These are phyloP conservation scores for Metschnikowia gruessii DNA, from an alignment of 805 yeast genomes.

Conservation along the genomic window DNA sequence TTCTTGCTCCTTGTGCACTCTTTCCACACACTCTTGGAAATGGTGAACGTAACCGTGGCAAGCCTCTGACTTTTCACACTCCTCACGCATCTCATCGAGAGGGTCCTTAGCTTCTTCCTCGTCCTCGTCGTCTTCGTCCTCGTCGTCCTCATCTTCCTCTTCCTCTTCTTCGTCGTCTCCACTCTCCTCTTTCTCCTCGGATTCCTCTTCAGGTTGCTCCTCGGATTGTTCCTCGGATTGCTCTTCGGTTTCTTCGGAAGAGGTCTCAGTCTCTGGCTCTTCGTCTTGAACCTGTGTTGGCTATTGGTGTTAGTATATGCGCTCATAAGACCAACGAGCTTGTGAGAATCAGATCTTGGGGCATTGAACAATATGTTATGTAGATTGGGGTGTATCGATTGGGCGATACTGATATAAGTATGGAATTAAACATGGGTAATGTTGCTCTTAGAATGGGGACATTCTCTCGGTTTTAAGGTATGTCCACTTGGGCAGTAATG, in stretches of 20 bases:
- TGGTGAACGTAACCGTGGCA: slow-evolving; percentile 81
- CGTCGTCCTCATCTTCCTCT: slow-evolving; percentile 66
- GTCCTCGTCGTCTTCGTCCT: slow-evolving; percentile 46
- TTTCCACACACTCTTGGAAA: slow-evolving; percentile 90
- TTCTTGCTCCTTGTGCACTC: slow-evolving; percentile 85
- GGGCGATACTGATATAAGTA: too few relatives aligned
- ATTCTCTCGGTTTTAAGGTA: too few relatives aligned
- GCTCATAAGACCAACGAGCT: not conserved
- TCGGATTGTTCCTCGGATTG: slow-evolving; percentile 3
- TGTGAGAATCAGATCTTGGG: not conserved
- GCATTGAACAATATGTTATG: too few relatives aligned
- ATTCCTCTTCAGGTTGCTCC: slow-evolving; percentile 19
- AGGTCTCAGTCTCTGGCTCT: slow-evolving; percentile 8
- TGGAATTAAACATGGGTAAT: too few relatives aligned
- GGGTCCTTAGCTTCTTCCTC: slow-evolving; percentile 20
- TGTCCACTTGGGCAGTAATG: too few relatives aligned
- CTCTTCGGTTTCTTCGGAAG: slow-evolving; percentile 3
- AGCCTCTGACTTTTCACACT: slow-evolving; percentile 63
- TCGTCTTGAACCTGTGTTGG: slow-evolving; percentile 13
- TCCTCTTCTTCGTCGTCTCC: slow-evolving; percentile 51
- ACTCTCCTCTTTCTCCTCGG: slow-evolving; percentile 37
- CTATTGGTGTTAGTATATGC: slow-evolving; percentile 11
- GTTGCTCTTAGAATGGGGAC: too few relatives aligned
- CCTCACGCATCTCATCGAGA: slow-evolving; percentile 35
- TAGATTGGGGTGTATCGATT: not conserved